Base-by-base conservation (phyloP, 148 eudicot genomes). In the Nepenthes mirabilis region DNA sequence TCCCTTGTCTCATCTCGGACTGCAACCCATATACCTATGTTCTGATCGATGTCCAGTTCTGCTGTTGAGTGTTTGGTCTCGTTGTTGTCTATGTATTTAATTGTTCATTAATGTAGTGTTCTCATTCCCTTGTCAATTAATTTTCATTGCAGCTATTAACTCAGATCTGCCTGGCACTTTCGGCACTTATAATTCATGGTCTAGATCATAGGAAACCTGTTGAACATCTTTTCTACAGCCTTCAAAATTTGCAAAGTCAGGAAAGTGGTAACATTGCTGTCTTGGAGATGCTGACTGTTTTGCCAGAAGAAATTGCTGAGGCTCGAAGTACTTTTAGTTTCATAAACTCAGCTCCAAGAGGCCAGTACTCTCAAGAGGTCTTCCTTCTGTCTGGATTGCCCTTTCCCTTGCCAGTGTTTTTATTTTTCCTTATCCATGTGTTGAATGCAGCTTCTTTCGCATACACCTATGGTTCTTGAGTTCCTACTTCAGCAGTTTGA, bases 151-250 rank as follows among this genome's bases (percentile, higher is more conserved):
- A 91, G 97, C 84, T 91, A 62, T 83, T 91, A 70, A 91, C 97
- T 54, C 97, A 91, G 79, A 88, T 91, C 40, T 91, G 97, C 75
- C 86, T 91, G 64, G 90, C 97, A 45, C 82, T 91, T 63, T 80
- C 96, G 68, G 82, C 88, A 33, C 97, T 91, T 63, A 52, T 83
- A 63, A 90, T 91, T 63, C 90, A 81, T 70, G 88, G 86, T 59
- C 77, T 77, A 40, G 90, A 85, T 77, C 83, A 85, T 68, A 81
- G 74, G 68, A 83, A 88, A 65, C 96, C 97, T 43, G 77, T 91
- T 43, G 90, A 91, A 72, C 88, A 88, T 62, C 96, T 91, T 54
- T 91, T 91, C 72, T 82, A 78, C 72, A 83, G 79, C 74, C 94
- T 88, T 48, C 90, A 80, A 65, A 88, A 79, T 72, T 78, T 91